These are phyloP conservation scores for Fragaria vesca DNA, from an alignment of 306 rosid genomes.

Conservation along the genomic window DNA sequence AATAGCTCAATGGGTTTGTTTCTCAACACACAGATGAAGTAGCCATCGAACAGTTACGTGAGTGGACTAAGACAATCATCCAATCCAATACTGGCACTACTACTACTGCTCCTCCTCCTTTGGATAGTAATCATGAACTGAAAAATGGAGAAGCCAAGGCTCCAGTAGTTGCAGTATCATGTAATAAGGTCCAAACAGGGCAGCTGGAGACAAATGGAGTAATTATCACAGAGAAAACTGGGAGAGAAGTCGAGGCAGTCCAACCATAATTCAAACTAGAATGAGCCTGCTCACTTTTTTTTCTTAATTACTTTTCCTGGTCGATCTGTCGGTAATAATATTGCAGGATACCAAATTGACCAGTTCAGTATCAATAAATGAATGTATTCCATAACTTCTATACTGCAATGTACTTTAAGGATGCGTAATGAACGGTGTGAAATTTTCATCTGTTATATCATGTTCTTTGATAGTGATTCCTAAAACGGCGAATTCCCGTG, in stretches of 20 bases:
- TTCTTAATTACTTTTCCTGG: no score
- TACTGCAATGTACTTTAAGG: not conserved
- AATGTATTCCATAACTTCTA: not conserved
- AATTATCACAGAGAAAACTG: constrained; percentile 1
- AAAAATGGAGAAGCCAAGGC: constrained; percentile 18
- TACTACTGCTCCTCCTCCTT: not conserved
- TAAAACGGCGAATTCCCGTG: no score
- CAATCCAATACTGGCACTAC: constrained; percentile 11
- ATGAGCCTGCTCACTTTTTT: not conserved
- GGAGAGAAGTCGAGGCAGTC: constrained; percentile 24
- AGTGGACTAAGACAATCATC: constrained; percentile 39
- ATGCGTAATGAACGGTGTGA: not conserved
- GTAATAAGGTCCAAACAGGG: not conserved
- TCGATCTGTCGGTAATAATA: no score
- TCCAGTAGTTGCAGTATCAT: constrained; percentile 19
- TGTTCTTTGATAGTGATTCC: not conserved
- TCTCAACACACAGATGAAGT: constrained; percentile 52
- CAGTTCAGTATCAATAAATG: not conserved
- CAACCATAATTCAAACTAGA: constrained; percentile 14
- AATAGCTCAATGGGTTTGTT: not conserved
- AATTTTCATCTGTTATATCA: not conserved
- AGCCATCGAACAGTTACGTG: constrained; percentile 34
- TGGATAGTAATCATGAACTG: not conserved
- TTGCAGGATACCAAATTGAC: not conserved
- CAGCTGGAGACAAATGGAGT: not conserved